A percentile compares a stretch with the other conserved stretches of the same genome.
These are phyloP conservation scores for Paramecium biaurelia DNA, from an alignment of 73 alveolate genomes.

Conservation along the genomic window DNA sequence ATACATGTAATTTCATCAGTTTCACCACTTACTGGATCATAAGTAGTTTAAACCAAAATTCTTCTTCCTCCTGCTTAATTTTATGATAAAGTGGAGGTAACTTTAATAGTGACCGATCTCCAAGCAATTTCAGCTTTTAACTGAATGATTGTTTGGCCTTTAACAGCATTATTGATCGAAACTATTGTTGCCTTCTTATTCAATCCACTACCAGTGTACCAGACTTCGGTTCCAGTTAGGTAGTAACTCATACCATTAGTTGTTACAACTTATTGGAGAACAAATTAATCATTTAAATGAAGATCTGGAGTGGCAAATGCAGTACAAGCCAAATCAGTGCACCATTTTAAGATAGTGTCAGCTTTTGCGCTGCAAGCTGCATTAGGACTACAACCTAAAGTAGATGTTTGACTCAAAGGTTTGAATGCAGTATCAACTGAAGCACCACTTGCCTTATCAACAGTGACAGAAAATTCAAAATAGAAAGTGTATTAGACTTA, in stretches of 20 bases:
- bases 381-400: neutral
- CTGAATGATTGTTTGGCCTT: neutral
- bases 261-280: neutral
- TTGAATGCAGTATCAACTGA: neutral
- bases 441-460: neutral
- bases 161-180: neutral
- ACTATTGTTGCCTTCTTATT: neutral
- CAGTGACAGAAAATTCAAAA: neutral
- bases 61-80: neutral
- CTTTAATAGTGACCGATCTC: neutral
- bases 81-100: neutral
- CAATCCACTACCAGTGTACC: neutral
- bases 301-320: neutral
- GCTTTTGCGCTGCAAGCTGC: too few species aligned
- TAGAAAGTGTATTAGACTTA: neutral
- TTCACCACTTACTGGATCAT: neutral
- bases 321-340: neutral
- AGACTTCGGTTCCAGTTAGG: neutral
- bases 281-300: neutral
- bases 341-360: too few species aligned
- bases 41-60: neutral
- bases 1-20: neutral
- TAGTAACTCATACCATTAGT: neutral
- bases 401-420: neutral
- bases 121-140: neutral